These are phyloP conservation scores for Cryphonectria japonica DNA, from an alignment of 2,329 filamentous ascomycete genomes.

Conservation along the genomic window DNA sequence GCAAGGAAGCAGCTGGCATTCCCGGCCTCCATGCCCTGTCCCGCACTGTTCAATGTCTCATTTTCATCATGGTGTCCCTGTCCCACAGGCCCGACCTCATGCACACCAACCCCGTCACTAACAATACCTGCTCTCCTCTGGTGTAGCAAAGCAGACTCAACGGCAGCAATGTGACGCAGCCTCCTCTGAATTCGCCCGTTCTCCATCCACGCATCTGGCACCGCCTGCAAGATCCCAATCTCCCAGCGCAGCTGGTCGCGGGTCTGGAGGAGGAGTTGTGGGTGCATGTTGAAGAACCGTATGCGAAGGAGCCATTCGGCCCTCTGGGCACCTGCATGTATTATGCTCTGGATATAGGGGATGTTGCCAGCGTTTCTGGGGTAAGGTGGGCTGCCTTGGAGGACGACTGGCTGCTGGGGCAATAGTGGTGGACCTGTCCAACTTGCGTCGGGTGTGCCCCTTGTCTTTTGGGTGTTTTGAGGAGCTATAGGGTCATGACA, in stretches of 20 bases:
- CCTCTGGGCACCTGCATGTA: not conserved
- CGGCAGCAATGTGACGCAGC: not conserved
- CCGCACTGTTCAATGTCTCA: no score
- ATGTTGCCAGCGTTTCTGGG: not conserved
- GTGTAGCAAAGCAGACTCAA: not conserved
- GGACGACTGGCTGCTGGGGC: not conserved
- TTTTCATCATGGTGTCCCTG: no score
- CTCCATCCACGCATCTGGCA: conserved; percentile 4
- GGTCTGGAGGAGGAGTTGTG: not conserved
- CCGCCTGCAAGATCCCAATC: not conserved
- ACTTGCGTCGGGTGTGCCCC: not conserved
- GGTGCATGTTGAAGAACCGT: not conserved
- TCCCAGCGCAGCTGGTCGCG: not conserved
- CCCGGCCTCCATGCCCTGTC: not conserved
- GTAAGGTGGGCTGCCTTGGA: not conserved
- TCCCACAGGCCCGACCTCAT: not conserved
- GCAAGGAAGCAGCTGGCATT: not conserved
- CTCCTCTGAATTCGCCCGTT: conserved; percentile 2
- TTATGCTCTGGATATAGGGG: not conserved
- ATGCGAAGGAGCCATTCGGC: not conserved
- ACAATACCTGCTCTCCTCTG: not conserved
- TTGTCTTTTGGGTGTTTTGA: not conserved
- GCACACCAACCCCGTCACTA: not conserved
- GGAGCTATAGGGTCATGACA: not conserved
- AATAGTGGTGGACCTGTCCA: not conserved